These are phyloP conservation scores for Psilocybe tampanensis DNA, from an alignment of 768 basidiomycete species.

Conservation along the genomic window DNA sequence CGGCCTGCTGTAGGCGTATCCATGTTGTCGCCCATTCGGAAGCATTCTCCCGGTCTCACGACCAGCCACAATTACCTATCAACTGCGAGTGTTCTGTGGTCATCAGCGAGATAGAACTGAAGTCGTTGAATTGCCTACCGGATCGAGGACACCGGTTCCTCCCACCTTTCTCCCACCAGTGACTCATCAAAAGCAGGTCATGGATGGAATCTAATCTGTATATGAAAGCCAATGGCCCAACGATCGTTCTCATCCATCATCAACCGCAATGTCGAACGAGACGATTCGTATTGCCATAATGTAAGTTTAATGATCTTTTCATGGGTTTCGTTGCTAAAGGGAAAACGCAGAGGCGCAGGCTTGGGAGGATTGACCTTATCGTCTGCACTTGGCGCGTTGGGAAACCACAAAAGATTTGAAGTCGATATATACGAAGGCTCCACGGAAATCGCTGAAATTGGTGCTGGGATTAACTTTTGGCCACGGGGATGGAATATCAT, in stretches of 20 bases:
- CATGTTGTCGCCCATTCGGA: no score
- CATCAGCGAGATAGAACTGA: no score
- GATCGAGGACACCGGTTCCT: neutral
- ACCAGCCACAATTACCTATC: no score
- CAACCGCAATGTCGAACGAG: neutral
- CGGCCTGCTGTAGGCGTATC: no score
- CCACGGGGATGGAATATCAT: slow-evolving; percentile 41
- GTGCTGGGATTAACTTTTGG: slow-evolving; percentile 47
- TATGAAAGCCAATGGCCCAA: no score
- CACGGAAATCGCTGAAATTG: slow-evolving; percentile 39
- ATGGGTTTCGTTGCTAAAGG: neutral
- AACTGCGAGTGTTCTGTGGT: no score
- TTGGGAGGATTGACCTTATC: slow-evolving; percentile 23
- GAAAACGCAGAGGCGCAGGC: slow-evolving; percentile 12
- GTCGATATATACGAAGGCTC: slow-evolving; percentile 47
- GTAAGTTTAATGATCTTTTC: neutral
- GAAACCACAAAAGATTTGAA: slow-evolving; percentile 22
- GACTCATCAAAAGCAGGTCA: neutral
- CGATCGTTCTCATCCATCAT: neutral
- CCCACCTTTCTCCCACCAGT: no score
- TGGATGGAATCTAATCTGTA: neutral
- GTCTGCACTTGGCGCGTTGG: slow-evolving; percentile 18
- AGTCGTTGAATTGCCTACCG: neutral
- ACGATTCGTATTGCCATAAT: neutral
- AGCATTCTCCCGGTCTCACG: no score